A percentile compares a stretch with the other conserved stretches of the same genome.
These are phyloP conservation scores for Leonotis leonurus DNA, from an alignment of 257 asterid species.

Conservation along the genomic window DNA sequence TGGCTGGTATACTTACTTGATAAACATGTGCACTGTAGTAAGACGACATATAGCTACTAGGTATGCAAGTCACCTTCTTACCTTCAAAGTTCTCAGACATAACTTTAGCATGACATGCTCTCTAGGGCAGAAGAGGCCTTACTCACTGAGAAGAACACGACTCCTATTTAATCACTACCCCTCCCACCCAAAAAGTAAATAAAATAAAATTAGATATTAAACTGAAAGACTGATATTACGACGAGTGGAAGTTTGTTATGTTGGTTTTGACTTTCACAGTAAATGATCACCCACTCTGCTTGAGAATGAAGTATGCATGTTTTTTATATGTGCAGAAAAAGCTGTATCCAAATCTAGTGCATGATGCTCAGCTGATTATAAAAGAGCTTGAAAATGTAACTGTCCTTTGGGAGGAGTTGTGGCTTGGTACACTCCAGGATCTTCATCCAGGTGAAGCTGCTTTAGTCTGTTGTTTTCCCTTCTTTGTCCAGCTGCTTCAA, in stretches of 20 bases:
- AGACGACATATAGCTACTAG: slow-evolving; percentile 7
- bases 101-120: slow-evolving; percentile 16
- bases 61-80: background rate
- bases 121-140: slow-evolving; percentile 1
- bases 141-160: background rate
- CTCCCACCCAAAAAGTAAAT: background rate
- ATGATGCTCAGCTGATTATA: slow-evolving; percentile 88
- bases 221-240: background rate
- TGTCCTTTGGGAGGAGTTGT: slow-evolving; percentile 97
- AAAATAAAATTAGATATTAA: background rate
- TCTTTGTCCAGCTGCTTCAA: slow-evolving; percentile 13
- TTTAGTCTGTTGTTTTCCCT: background rate
- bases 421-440: slow-evolving; percentile 99
- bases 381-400: slow-evolving; percentile 92
- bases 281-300: background rate
- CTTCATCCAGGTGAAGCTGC: slow-evolving; percentile 73
- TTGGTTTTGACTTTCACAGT: background rate
- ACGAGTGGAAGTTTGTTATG: background rate
- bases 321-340: slow-evolving; percentile 53
- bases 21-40: slow-evolving; percentile 4
- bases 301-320: slow-evolving; percentile 4
- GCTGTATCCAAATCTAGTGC: slow-evolving; percentile 81
- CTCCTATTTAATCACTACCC: background rate
- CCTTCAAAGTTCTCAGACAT: slow-evolving; percentile 1
- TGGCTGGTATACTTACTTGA: slow-evolving; percentile 8